Percentiles rank a stretch among this genome's conserved stretches.
These are phyloP conservation scores for Blastobotrys ciferrii DNA, from an alignment of 1,139 yeast species.

Conservation along the genomic window DNA sequence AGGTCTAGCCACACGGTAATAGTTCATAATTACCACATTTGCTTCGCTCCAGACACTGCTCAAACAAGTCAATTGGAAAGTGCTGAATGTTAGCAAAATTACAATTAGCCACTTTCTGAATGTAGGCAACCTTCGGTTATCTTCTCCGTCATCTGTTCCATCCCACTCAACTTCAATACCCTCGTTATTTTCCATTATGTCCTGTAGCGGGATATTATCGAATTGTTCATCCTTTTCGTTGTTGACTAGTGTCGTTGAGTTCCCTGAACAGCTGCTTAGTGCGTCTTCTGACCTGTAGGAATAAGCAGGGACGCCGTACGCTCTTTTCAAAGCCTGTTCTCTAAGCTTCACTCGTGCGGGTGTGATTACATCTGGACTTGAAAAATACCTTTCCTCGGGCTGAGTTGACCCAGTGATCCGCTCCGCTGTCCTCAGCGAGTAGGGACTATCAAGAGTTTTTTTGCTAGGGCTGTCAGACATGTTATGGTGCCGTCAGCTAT, in stretches of 20 bases:
- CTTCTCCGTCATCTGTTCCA: constrained; percentile 15
- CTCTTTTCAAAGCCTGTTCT: neutral
- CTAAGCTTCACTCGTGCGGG: neutral
- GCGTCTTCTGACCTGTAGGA: neutral
- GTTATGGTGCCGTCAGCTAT: too few species aligned
- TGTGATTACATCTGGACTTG: neutral
- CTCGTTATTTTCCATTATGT: neutral
- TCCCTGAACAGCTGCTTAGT: neutral
- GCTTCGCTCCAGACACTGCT: constrained; percentile 12
- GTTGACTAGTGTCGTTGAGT: neutral
- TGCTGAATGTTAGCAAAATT: constrained; percentile 7
- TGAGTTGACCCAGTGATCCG: too few species aligned
- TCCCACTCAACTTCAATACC: constrained; percentile 15
- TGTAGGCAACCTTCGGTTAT: constrained; percentile 6
- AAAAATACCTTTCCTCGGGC: too few species aligned
- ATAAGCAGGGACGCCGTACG: neutral
- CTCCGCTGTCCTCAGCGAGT: too few species aligned
- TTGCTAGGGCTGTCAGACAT: too few species aligned
- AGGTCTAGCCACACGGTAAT: constrained; percentile 4
- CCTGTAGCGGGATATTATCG: neutral
- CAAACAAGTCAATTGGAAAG: constrained; percentile 13
- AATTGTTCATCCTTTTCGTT: neutral
- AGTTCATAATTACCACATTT: constrained; percentile 5
- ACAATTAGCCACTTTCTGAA: constrained; percentile 11
- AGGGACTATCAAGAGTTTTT: too few species aligned